phyloP scores from a whole-genome alignment of 192 early-diverging fungal species.

The Backusella tuberculispora region DNA sequence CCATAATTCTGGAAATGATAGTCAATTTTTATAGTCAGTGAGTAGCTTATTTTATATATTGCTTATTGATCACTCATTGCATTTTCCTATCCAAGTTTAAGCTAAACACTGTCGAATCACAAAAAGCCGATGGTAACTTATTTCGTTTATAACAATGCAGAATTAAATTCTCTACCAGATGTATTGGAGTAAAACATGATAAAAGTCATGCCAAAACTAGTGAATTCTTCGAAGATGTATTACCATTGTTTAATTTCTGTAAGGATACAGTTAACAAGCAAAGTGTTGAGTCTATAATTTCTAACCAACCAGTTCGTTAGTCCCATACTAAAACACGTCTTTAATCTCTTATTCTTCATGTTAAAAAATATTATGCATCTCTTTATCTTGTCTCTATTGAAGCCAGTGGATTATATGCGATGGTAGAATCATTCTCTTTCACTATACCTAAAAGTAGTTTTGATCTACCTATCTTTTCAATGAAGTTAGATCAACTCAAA shows the following conservation, averaged over 20 bases:
- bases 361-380: slow-evolving; percentile 4
- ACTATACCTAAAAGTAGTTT: neutral
- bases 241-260: slow-evolving; percentile 2
- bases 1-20: neutral
- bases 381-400: slow-evolving; percentile 13
- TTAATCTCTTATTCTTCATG: neutral
- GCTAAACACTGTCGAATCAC: slow-evolving; percentile 10
- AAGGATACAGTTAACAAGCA: neutral
- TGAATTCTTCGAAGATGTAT: neutral
- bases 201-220: neutral
- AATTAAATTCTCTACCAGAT: slow-evolving; percentile 14
- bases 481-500: slow-evolving; percentile 8
- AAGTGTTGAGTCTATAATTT: neutral
- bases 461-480: neutral
- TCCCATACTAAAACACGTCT: too few species aligned
- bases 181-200: slow-evolving; percentile 6
- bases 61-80: neutral
- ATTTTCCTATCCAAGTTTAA: slow-evolving; percentile 10
- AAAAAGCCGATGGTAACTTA: neutral
- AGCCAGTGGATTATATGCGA: neutral
- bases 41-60: neutral
- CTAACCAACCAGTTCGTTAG: slow-evolving; percentile 3
- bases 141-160: slow-evolving; percentile 19
- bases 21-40: slow-evolving; percentile 7
- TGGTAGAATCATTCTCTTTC: slow-evolving; percentile 10